Percentiles rank a stretch among this genome's conserved stretches.
These are phyloP conservation scores for Oryza punctata DNA, from an alignment of 176 grass and related monocot species.

Conservation along the genomic window DNA sequence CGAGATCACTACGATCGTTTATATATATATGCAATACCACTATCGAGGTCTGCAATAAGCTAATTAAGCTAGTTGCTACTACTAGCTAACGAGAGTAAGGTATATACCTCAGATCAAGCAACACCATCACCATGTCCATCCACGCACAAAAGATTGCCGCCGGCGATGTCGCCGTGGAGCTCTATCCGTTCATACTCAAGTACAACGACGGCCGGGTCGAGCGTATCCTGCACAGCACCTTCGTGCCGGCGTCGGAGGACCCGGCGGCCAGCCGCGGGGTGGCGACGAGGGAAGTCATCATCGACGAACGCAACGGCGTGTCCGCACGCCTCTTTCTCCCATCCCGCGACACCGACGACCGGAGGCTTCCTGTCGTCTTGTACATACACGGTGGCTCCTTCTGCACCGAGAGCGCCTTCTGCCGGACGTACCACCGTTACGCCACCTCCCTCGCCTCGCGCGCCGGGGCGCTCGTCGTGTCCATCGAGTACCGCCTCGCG, in stretches of 20 bases:
- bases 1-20: no score
- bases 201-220: background rate
- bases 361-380: conserved; percentile 35
- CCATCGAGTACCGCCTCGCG: conserved; percentile 55
- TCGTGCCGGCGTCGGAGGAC: conserved; percentile 5
- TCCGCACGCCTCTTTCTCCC: conserved; percentile 25
- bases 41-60: no score
- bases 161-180: background rate
- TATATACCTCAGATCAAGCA: no score
- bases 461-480: conserved; percentile 30
- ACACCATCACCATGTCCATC: no score
- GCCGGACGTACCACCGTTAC: conserved; percentile 37
- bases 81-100: no score
- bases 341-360: no score
- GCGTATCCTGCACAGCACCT: background rate
- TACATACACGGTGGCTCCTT: conserved; percentile 48
- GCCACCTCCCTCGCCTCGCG: conserved; percentile 25
- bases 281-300: background rate
- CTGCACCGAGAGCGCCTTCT: conserved; percentile 28
- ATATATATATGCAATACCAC: no score
- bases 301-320: background rate
- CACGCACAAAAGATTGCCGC: no score
- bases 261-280: background rate
- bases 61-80: no score
- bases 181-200: background rate